These are phyloP conservation scores for Zasmidium cellare DNA, from an alignment of 2,329 filamentous ascomycete species.

Conservation along the genomic window DNA sequence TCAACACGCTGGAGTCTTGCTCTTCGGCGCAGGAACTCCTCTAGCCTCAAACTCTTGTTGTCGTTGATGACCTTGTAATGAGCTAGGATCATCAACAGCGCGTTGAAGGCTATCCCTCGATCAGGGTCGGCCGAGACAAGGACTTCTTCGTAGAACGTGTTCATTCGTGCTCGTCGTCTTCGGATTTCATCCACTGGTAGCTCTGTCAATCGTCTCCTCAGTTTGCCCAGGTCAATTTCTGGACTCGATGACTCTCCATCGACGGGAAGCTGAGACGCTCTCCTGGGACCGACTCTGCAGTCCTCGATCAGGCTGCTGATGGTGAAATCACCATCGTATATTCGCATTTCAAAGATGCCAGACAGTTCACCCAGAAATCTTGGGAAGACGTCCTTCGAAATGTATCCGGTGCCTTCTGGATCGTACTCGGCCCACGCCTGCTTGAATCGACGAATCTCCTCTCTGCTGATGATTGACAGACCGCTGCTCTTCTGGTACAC, in stretches of 20 bases:
- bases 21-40: conserved; percentile 89
- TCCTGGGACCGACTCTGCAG: conserved; percentile 59
- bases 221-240: conserved; percentile 68
- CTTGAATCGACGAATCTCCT: conserved; percentile 95
- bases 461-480: conserved; percentile 84
- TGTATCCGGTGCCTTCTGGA: conserved; percentile 86
- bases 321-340: conserved; percentile 89
- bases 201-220: conserved; percentile 70
- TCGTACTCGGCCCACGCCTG: conserved; percentile 97
- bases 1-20: conserved; percentile 90
- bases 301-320: conserved; percentile 85
- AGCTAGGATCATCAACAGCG: conserved; percentile 89
- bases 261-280: conserved; percentile 52
- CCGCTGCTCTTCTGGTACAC: conserved; percentile 96
- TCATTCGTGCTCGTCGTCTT: conserved; percentile 74
- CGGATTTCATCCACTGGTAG: conserved; percentile 77
- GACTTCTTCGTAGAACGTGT: conserved; percentile 96
- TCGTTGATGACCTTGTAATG: conserved; percentile 99
- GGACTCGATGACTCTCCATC: conserved; percentile 35
- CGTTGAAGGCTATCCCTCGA: conserved; percentile 85
- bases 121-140: conserved; percentile 90
- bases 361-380: conserved; percentile 85
- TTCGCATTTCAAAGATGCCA: conserved; percentile 94
- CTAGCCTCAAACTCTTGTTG: conserved; percentile 90
- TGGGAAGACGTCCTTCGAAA: conserved; percentile 85